Conservation (phyloP, 148 eudicot genomes). For the Heliamphora exappendiculata region DNA sequence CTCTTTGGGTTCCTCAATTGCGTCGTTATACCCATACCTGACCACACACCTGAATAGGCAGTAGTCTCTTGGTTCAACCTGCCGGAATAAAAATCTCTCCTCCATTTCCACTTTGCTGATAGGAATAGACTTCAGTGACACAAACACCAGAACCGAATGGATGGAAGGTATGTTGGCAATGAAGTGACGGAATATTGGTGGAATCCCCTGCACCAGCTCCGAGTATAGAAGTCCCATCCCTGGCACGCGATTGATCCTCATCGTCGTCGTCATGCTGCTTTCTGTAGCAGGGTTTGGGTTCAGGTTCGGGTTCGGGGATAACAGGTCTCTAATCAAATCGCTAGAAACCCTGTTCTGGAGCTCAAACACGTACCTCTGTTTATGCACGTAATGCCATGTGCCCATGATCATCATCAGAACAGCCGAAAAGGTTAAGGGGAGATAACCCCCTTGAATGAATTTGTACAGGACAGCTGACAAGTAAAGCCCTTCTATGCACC, state of each 20-base stretch:
- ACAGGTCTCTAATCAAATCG: constrained; percentile 26
- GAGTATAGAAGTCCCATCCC: constrained; percentile 52
- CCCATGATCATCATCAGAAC: constrained; percentile 37
- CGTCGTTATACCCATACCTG: constrained; percentile 50
- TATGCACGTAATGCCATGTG: constrained; percentile 41
- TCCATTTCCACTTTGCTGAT: constrained; percentile 29
- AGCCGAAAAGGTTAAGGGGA: constrained; percentile 29
- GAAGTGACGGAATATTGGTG: constrained; percentile 46
- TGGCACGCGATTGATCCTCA: constrained; percentile 30
- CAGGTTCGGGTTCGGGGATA: constrained; percentile 20
- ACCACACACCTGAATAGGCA: constrained; percentile 43
- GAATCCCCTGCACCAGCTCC: constrained; percentile 58
- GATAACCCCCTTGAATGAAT: constrained; percentile 42
- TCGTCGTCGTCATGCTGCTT: too few relatives aligned
- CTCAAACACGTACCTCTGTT: constrained; percentile 36
- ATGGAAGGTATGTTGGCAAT: constrained; percentile 37
- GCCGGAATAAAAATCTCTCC: constrained; percentile 45
- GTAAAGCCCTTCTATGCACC: constrained; percentile 28
- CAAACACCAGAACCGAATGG: constrained; percentile 37
- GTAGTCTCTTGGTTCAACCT: constrained; percentile 31
- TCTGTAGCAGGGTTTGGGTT: too few relatives aligned
- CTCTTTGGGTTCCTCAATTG: constrained; percentile 24
- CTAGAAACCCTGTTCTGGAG: constrained; percentile 43
- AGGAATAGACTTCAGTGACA: constrained; percentile 44
- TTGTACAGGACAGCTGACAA: constrained; percentile 34